Conservation (phyloP, 805 yeast genomes). For the Cyberlindnera americana region DNA sequence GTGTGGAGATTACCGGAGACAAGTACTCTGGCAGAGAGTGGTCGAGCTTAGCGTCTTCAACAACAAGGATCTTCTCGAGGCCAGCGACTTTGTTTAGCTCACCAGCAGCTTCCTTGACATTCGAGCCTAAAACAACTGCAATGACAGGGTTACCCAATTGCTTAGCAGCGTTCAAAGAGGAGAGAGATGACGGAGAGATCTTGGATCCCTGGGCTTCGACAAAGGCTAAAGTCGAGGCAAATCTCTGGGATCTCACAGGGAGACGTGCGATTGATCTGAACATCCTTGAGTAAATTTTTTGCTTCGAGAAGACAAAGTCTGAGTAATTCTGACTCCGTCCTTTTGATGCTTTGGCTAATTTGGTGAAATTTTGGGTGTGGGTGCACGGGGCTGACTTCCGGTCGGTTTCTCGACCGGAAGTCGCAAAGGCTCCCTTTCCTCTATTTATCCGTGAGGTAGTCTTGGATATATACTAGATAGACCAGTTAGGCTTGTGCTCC, state of each 20-base stretch:
- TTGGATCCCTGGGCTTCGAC: constrained; percentile 56
- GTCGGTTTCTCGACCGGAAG: neutral
- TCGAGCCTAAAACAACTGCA: constrained; percentile 71
- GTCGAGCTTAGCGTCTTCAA: constrained; percentile 55
- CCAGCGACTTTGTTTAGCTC: constrained; percentile 51
- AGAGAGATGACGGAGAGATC: constrained; percentile 64
- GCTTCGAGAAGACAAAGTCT: too few relatives aligned
- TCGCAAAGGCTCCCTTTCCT: neutral
- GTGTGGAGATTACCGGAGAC: constrained; percentile 58
- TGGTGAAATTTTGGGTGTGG: neutral
- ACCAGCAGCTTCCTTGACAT: constrained; percentile 47
- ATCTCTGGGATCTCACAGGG: constrained; percentile 31
- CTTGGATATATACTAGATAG: too few relatives aligned
- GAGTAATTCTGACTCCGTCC: too few relatives aligned
- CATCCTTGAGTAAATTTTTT: too few relatives aligned
- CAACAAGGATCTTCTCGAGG: constrained; percentile 41
- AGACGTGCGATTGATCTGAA: constrained; percentile 13
- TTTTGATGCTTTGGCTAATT: too few relatives aligned
- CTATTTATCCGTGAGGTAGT: too few relatives aligned
- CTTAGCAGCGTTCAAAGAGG: constrained; percentile 74
- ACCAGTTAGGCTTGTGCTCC: too few relatives aligned
- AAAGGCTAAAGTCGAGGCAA: constrained; percentile 71
- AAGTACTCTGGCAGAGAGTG: constrained; percentile 77
- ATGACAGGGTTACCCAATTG: constrained; percentile 74
- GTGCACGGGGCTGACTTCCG: neutral